Evolutionary conservation across 2,329 filamentous ascomycete species (phyloP).

Genomic region (Hirsutella rhossiliensis): DNA sequence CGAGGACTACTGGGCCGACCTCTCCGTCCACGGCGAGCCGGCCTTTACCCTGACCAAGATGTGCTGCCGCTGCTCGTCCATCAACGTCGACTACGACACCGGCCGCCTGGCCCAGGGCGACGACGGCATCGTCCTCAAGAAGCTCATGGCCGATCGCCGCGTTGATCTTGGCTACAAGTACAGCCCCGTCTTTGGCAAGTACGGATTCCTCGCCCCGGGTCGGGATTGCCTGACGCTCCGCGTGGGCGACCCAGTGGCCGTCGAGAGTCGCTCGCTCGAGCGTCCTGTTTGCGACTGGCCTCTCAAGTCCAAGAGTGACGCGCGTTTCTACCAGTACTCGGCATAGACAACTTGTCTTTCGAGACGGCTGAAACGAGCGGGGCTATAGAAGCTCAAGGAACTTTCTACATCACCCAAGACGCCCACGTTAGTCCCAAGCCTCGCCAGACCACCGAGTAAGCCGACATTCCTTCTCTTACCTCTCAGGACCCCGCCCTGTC

Average conservation of each 20-base stretch:
- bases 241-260: slow-evolving; percentile 44
- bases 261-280: slow-evolving; percentile 36
- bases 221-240: slow-evolving; percentile 22
- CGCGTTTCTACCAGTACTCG: slow-evolving; percentile 12
- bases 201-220: slow-evolving; percentile 43
- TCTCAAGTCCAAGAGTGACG: slow-evolving; percentile 7
- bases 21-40: slow-evolving; percentile 28
- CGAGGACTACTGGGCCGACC: slow-evolving; percentile 61
- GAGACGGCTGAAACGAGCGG: neutral
- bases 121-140: slow-evolving; percentile 52
- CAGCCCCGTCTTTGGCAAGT: slow-evolving; percentile 61
- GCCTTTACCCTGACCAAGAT: slow-evolving; percentile 53
- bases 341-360: neutral
- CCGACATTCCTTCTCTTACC: too few species aligned
- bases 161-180: slow-evolving; percentile 59
- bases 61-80: slow-evolving; percentile 54
- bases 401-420: neutral
- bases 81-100: slow-evolving; percentile 61
- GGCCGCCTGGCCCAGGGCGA: slow-evolving; percentile 46
- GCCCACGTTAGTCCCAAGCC: too few species aligned
- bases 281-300: slow-evolving; percentile 44
- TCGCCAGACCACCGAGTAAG: too few species aligned
- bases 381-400: neutral
- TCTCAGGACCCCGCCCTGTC: too few species aligned
- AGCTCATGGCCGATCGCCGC: slow-evolving; percentile 55